These are phyloP conservation scores for Fusarium vanettenii DNA, from an alignment of 2,329 filamentous ascomycete species.

Conservation along the genomic window DNA sequence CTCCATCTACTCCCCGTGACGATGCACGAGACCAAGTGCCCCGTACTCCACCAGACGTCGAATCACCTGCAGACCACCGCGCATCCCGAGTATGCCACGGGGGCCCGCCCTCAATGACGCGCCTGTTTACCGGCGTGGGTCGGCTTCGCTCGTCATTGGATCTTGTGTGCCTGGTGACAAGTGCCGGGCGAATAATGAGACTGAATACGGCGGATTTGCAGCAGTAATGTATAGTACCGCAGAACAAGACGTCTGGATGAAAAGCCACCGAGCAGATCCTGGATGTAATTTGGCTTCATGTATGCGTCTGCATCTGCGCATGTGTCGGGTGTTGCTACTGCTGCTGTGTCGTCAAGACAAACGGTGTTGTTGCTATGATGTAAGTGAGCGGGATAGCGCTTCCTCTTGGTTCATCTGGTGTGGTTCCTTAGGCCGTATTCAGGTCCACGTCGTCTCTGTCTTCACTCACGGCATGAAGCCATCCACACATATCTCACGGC, in stretches of 20 bases:
- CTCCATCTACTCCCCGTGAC: slow-evolving; percentile 27
- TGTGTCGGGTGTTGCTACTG: background rate
- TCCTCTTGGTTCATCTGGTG: slow-evolving; percentile 20
- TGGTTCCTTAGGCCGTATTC: slow-evolving; percentile 13
- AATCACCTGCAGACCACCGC: slow-evolving; percentile 40
- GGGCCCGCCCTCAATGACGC: slow-evolving; percentile 21
- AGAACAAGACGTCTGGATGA: background rate
- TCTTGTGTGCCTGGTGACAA: slow-evolving; percentile 21
- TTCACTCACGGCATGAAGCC: slow-evolving; percentile 32
- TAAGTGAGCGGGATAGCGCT: slow-evolving; percentile 28
- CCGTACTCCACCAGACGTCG: slow-evolving; percentile 13
- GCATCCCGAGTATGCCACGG: slow-evolving; percentile 28
- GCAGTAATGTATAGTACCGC: background rate
- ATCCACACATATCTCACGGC: slow-evolving; percentile 33
- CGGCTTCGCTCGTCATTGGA: slow-evolving; percentile 12
- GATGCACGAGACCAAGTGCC: slow-evolving; percentile 37
- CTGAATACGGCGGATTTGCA: background rate
- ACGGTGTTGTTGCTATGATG: slow-evolving; percentile 13
- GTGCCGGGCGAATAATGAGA: slow-evolving; percentile 27
- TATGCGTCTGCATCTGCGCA: slow-evolving; percentile 6
- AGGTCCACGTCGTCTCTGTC: slow-evolving; percentile 28
- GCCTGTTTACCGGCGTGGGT: slow-evolving; percentile 6
- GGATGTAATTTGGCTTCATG: background rate
- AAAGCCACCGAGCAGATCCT: slow-evolving; percentile 1
- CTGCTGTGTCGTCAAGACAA: slow-evolving; percentile 1